Evolutionary conservation across 1,284 basidiomycete genomes (phyloP), one percentile per base, ranked within the genome.

Genomic region (Puccinia brachypodii): DNA sequence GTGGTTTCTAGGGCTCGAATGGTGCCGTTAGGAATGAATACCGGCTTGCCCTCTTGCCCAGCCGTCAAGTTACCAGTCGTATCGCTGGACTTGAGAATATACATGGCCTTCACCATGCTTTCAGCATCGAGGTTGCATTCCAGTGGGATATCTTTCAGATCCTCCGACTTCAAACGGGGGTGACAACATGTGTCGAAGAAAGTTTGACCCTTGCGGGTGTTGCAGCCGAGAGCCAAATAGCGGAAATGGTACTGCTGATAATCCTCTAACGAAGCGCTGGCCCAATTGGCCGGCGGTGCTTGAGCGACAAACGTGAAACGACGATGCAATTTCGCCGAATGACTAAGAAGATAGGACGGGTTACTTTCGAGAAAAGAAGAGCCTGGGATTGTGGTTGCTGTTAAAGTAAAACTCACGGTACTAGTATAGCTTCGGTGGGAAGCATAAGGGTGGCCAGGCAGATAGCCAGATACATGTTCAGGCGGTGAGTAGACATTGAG

Each of bases 101-200:
- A 74, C 36, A 72, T 56, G 14, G 78, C 69, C 42, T 58, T 73
- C 28, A 81, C 44, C 58, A 74, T 60, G 28, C 78, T 81, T 60
- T 62, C 19, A 22, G 78, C 69, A 28, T 72, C 68, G 3, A 81
- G 58, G 25, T 60, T 69, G 31, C 78, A 81, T 53, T 81, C 56
- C 7, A 81, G 42, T 19, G 78, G 69, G n/a, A 81, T 64, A 53
- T 74, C 72, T 14, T 72, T 50, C 7, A 81, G 40, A 22, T 44
- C 33, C 28, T 73, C 56, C 2, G 47, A 47, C 36, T 81, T 81
- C 22, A 74, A 31, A 7, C 78, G 69, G 1, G 78, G 78, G 58
- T 81, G 78, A 25, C 78, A 81, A 33, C 78, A 81, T 2, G 53
- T 64, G 4, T 81, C 71, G 33, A 73, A 81, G 22, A 81, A 81